Base-by-base conservation (phyloP, 2,329 filamentous ascomycete genomes). In the Didymella arachidicola region DNA sequence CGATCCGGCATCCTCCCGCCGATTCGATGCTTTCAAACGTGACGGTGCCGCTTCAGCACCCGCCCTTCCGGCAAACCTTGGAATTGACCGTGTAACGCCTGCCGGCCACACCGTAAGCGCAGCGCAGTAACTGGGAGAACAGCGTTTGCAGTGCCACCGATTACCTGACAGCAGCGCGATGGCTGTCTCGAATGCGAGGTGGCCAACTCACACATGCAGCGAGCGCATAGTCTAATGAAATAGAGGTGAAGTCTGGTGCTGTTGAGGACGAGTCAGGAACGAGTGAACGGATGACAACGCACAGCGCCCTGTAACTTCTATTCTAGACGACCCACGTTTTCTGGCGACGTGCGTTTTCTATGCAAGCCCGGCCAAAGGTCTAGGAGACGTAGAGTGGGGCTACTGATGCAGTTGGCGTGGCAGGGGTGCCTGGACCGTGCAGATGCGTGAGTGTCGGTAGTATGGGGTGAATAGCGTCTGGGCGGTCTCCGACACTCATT, bases 391-490 rank as follows among this genome's bases (percentile, higher is more conserved):
- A 59, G 66, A 72, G 71, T 72, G 71, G 71, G 68, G 69, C 69
- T 72, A 72, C 66, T 75, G 70, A 75, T 75, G 71, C 69, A 72
- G 66, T 60, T 68, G 66, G 61, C 64, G 53, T 58, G 61, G 62
- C 70, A 65, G 65, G 72, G 73, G 69, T 62, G 45, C 60, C 69
- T 66, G 71, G 69, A 53, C 61, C 70, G 54, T 68, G 68, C 68
- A 71, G 66, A 66, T 68, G 71, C 69, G 63, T 68, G 61, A 70
- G 64, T 65, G 64, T 65, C 62, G 57, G 68, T 71, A 72, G 70
- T 73, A 73, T 74, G 73, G 73, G 70, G 73, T 75, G 72, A 75
- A 74, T 75, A 68, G 72, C 71, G 72, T 73, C 72, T 74, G 66
- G 72, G 70, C 72, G 58, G 54, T 61, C 61, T 61, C 61, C 63